These are phyloP conservation scores for Fusarium coffeatum DNA, from an alignment of 2,329 filamentous ascomycete species.

Conservation along the genomic window DNA sequence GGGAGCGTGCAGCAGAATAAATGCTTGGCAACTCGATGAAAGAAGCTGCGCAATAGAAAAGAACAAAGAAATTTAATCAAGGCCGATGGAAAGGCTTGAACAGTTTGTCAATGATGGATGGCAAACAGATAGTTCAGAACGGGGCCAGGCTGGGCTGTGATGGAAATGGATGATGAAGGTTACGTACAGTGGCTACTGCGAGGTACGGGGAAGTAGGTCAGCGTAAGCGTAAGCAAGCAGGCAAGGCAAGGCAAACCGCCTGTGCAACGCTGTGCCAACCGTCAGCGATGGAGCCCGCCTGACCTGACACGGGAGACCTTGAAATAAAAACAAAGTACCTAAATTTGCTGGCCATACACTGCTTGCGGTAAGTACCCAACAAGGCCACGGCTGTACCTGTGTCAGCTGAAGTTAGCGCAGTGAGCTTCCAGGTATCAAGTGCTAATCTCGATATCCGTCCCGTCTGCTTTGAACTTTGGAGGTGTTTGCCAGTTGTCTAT, in stretches of 20 bases:
- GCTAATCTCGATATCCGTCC: neutral
- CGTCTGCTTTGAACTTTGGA: neutral
- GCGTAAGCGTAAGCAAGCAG: conserved; percentile 20
- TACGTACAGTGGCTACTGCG: conserved; percentile 5
- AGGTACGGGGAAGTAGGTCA: conserved; percentile 16
- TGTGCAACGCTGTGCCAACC: neutral
- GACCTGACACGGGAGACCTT: conserved; percentile 2
- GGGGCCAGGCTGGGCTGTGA: conserved; percentile 26
- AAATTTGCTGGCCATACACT: accelerated
- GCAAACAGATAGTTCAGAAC: conserved; percentile 33
- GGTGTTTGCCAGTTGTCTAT: neutral
- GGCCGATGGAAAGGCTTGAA: conserved; percentile 20
- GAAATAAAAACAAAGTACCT: neutral
- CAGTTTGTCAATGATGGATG: conserved; percentile 35
- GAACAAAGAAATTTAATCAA: conserved; percentile 29
- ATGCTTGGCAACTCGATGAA: conserved; percentile 30
- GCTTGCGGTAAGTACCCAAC: neutral
- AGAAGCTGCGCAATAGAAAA: conserved; percentile 27
- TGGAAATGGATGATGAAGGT: conserved; percentile 34
- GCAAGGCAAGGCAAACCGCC: conserved; percentile 11
- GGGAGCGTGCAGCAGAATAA: conserved; percentile 29
- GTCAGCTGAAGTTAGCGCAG: neutral
- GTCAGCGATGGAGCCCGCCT: conserved; percentile 37
- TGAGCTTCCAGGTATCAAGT: neutral
- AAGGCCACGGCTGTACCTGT: neutral